phyloP scores from a whole-genome alignment of 1,284 basidiomycete genomes.

The Naganishia sp. region DNA sequence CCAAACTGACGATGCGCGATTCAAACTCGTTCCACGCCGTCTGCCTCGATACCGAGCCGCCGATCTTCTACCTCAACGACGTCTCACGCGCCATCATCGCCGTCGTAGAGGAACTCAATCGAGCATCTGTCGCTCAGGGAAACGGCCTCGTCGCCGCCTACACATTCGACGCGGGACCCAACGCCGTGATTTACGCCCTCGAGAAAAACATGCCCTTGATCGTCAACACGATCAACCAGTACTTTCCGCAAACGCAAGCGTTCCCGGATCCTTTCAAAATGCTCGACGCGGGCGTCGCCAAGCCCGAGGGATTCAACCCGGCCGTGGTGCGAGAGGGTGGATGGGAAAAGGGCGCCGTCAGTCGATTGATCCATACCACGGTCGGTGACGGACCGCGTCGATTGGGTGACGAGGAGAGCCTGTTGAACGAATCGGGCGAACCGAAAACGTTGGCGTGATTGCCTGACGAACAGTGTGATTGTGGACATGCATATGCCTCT shows the following conservation, averaged over 20 bases:
- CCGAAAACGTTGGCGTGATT: slow-evolving; percentile 52
- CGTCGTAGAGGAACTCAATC: slow-evolving; percentile 89
- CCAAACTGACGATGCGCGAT: slow-evolving; percentile 90
- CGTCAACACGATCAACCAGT: slow-evolving; percentile 69
- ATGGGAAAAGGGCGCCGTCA: slow-evolving; percentile 74
- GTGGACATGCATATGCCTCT: not conserved
- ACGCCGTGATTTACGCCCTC: slow-evolving; percentile 93
- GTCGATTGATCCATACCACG: slow-evolving; percentile 82
- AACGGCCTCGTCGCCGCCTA: slow-evolving; percentile 82
- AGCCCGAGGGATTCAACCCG: slow-evolving; percentile 72
- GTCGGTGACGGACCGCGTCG: slow-evolving; percentile 85
- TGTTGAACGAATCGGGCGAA: slow-evolving; percentile 53
- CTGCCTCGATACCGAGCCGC: slow-evolving; percentile 92
- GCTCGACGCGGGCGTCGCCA: slow-evolving; percentile 45
- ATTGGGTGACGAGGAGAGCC: slow-evolving; percentile 49
- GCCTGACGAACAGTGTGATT: not conserved
- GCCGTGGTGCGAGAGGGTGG: slow-evolving; percentile 65
- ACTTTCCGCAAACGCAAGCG: slow-evolving; percentile 75
- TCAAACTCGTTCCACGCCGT: slow-evolving; percentile 99
- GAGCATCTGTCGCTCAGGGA: slow-evolving; percentile 66
- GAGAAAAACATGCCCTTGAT: slow-evolving; percentile 76
- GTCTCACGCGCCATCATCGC: slow-evolving; percentile 82
- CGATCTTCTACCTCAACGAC: slow-evolving; percentile 99
- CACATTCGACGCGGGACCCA: slow-evolving; percentile 97
- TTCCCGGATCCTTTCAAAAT: slow-evolving; percentile 76